A percentile compares a stretch with the other conserved stretches of the same genome.
These are phyloP conservation scores for Toxicodendron radicans DNA, from an alignment of 345 rosid species.

Conservation along the genomic window DNA sequence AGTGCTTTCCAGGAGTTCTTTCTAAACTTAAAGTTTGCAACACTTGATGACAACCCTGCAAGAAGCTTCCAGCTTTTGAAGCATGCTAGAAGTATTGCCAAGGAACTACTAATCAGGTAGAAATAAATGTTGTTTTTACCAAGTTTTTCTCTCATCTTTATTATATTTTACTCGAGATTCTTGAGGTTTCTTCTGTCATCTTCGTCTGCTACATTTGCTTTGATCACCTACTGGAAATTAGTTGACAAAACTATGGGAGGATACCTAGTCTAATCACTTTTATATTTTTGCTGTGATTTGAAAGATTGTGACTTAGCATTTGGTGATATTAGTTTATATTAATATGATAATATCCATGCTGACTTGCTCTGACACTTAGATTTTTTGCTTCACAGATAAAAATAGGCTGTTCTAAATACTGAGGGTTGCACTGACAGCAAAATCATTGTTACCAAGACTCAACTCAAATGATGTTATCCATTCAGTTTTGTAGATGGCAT, in stretches of 20 bases:
- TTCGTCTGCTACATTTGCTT: neutral
- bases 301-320: neutral
- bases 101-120: conserved; percentile 34
- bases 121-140: neutral
- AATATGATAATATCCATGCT: neutral
- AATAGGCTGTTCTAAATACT: neutral
- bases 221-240: neutral
- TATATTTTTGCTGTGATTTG: neutral
- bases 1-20: conserved; percentile 40
- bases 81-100: conserved; percentile 49
- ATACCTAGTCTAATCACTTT: neutral
- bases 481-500: conserved; percentile 8
- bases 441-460: neutral
- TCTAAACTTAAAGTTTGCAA: conserved; percentile 43
- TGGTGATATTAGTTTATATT: neutral
- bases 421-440: neutral
- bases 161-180: neutral
- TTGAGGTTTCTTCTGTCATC: neutral
- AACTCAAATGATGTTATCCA: neutral
- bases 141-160: neutral
- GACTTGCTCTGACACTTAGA: neutral
- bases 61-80: conserved; percentile 40
- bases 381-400: conserved; percentile 3
- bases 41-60: conserved; percentile 33
- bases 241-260: neutral